phyloP scores from a whole-genome alignment of 257 asterid species.

The Solanum sejunctum region DNA sequence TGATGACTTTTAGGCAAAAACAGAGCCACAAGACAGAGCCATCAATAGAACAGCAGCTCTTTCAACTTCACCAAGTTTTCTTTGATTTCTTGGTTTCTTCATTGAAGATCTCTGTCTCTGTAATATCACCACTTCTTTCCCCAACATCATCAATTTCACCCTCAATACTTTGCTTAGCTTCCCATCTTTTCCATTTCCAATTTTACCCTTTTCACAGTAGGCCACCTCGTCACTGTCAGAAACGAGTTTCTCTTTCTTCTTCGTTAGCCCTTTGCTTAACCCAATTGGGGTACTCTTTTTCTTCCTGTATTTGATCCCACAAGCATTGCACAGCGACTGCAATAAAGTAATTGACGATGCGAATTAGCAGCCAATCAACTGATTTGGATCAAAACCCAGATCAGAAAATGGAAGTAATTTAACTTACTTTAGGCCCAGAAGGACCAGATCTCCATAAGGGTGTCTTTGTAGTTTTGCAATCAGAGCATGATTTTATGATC shows the following conservation, averaged over 20 bases:
- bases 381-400: background rate
- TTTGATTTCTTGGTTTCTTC: conserved; percentile 10
- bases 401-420: background rate
- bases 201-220: conserved; percentile 6
- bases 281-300: conserved; percentile 5
- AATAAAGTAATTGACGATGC: background rate
- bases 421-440: conserved; percentile 51
- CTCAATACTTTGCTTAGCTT: conserved; percentile 14
- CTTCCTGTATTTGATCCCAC: conserved; percentile 62
- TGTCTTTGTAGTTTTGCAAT: conserved; percentile 57
- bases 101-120: conserved; percentile 15
- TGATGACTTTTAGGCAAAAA: conserved; percentile 22
- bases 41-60: conserved; percentile 70
- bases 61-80: conserved; percentile 21
- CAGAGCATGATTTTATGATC: conserved; percentile 29
- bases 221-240: background rate
- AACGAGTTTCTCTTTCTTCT: background rate
- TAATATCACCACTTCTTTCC: conserved; percentile 19
- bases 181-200: conserved; percentile 7
- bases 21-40: conserved; percentile 66
- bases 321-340: conserved; percentile 72
- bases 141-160: conserved; percentile 28
- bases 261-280: background rate
- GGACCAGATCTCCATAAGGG: conserved; percentile 85
- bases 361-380: background rate